Evolutionary conservation across 208 protist species (phyloP).

Genomic region (Acanthamoeba polyphaga): DNA sequence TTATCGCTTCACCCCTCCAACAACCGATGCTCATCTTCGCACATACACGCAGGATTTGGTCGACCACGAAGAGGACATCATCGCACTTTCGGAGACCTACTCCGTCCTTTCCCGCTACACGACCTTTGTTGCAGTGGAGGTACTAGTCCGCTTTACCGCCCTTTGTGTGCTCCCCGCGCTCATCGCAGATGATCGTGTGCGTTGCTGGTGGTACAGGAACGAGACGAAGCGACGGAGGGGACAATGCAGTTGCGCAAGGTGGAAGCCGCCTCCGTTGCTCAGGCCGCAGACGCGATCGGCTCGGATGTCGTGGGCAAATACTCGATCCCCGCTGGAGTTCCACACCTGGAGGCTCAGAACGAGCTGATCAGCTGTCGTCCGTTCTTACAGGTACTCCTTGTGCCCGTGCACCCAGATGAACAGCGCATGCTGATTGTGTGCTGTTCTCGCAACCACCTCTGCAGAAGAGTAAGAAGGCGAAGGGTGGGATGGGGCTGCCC

Average conservation of each 20-base stretch:
- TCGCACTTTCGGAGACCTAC: neutral
- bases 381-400: too few relatives aligned
- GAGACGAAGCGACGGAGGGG: constrained; percentile 46
- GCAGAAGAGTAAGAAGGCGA: neutral
- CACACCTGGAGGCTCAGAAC: too few relatives aligned
- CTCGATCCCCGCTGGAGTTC: too few relatives aligned
- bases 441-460: too few relatives aligned
- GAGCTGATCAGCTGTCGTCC: too few relatives aligned
- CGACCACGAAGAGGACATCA: neutral
- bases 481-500: neutral
- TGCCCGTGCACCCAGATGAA: too few relatives aligned
- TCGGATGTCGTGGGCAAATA: neutral
- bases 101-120: constrained; percentile 81
- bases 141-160: neutral
- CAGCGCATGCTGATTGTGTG: too few relatives aligned
- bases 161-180: neutral
- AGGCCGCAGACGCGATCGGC: neutral
- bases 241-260: constrained; percentile 26
- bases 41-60: neutral
- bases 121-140: constrained; percentile 80
- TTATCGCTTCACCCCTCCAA: neutral
- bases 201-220: neutral
- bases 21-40: neutral
- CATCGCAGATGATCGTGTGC: neutral
- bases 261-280: neutral